A percentile compares a stretch with the other conserved stretches of the same genome.
Evolutionary conservation across 208 protist species (phyloP).

Genomic region (Trypanosoma congolense): DNA sequence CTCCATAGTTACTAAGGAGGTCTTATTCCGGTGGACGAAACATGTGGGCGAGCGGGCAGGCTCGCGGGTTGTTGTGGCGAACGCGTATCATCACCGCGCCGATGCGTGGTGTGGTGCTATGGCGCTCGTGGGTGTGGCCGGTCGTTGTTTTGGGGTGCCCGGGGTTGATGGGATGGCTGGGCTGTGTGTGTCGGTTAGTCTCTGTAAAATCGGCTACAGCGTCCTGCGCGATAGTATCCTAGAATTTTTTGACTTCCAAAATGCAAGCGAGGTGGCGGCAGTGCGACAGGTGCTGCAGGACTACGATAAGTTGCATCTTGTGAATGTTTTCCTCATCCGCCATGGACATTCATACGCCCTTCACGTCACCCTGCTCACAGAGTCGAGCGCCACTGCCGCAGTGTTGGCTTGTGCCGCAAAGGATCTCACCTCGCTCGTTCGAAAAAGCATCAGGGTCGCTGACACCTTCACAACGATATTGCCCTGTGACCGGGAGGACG

Average conservation of each 20-base stretch:
- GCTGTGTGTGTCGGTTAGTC: slow-evolving; percentile 67
- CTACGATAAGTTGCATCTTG: slow-evolving; percentile 45
- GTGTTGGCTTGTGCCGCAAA: slow-evolving; percentile 33
- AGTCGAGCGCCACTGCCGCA: slow-evolving; percentile 28
- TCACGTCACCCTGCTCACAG: slow-evolving; percentile 66
- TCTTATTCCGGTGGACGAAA: slow-evolving; percentile 77
- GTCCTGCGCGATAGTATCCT: slow-evolving; percentile 55
- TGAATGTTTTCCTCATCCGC: slow-evolving; percentile 81
- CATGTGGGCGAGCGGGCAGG: slow-evolving; percentile 64
- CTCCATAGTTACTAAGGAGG: slow-evolving; percentile 73
- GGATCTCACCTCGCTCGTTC: slow-evolving; percentile 51
- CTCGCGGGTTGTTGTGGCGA: slow-evolving; percentile 82
- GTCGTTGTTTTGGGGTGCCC: slow-evolving; percentile 60
- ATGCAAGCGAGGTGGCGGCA: slow-evolving; percentile 47
- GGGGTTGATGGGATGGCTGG: slow-evolving; percentile 77
- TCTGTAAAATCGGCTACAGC: slow-evolving; percentile 74
- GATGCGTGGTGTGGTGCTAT: slow-evolving; percentile 86
- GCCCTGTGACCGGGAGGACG: slow-evolving; percentile 10
- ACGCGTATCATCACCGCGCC: slow-evolving; percentile 86
- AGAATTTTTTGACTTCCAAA: slow-evolving; percentile 87
- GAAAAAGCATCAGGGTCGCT: slow-evolving; percentile 35
- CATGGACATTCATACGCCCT: slow-evolving; percentile 78
- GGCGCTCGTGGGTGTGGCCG: slow-evolving; percentile 71
- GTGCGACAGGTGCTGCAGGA: slow-evolving; percentile 63
- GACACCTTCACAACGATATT: slow-evolving; percentile 49